Evolutionary conservation across 306 rosid genomes (phyloP).

Genomic region (Trifolium fragiferum): DNA sequence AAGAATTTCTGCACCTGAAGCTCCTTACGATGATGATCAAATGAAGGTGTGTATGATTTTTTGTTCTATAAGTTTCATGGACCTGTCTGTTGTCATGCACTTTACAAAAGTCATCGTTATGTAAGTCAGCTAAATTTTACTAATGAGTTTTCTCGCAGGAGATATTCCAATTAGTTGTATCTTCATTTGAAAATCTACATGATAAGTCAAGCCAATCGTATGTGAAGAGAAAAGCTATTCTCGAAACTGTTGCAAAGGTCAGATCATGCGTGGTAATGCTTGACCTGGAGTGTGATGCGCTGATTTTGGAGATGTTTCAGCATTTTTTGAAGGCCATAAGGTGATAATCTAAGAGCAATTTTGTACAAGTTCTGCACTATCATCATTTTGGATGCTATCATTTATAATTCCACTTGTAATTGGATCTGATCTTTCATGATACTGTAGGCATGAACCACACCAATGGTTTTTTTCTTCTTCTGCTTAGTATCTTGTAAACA

Average conservation of each 20-base stretch:
- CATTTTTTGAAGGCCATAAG: slow-evolving; percentile 80
- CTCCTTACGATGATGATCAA: slow-evolving; percentile 89
- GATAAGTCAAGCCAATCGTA: slow-evolving; percentile 74
- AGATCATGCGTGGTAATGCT: slow-evolving; percentile 95
- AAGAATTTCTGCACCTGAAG: slow-evolving; percentile 95
- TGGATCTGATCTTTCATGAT: not conserved
- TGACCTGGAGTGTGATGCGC: slow-evolving; percentile 87
- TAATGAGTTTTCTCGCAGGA: slow-evolving; percentile 55
- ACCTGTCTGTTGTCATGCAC: slow-evolving; percentile 2
- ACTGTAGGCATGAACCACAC: not conserved
- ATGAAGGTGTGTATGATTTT: slow-evolving; percentile 70
- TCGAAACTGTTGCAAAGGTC: slow-evolving; percentile 92
- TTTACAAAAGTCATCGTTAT: not conserved
- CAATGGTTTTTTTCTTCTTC: not conserved
- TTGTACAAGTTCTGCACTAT: not conserved
- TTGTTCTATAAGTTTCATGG: not conserved
- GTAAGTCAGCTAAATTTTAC: slow-evolving; percentile 14
- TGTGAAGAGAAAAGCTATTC: slow-evolving; percentile 70
- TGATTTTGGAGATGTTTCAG: slow-evolving; percentile 90
- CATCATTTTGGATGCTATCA: slow-evolving; percentile 4
- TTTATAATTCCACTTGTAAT: slow-evolving; percentile 19
- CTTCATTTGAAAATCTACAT: slow-evolving; percentile 80
- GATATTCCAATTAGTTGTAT: slow-evolving; percentile 82
- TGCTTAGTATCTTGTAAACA: slow-evolving; percentile 11
- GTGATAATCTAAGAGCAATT: slow-evolving; percentile 45